A percentile compares a stretch with the other conserved stretches of the same genome.
Conservation (phyloP, 345 rosid genomes). For the Gossypium rotundifolium region DNA sequence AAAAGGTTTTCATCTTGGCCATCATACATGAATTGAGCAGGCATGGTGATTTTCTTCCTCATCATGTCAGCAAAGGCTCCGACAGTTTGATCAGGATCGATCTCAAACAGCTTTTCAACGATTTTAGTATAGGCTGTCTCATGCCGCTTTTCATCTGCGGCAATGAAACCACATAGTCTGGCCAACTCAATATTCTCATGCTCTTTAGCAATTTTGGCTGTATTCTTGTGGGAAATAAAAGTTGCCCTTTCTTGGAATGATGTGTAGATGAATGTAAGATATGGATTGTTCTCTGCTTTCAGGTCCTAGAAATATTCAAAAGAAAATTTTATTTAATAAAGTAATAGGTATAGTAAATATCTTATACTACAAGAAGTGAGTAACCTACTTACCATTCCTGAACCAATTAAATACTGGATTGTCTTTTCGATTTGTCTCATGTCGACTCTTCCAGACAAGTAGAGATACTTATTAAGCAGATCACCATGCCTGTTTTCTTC, state of each 20-base stretch:
- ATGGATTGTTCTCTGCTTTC: constrained; percentile 72
- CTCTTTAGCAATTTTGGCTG: constrained; percentile 77
- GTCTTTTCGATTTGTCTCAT: background rate
- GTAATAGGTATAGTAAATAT: background rate
- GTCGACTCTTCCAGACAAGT: background rate
- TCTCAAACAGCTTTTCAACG: constrained; percentile 74
- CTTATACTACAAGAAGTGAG: background rate
- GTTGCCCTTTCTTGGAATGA: constrained; percentile 98
- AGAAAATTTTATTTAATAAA: background rate
- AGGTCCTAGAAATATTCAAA: constrained; percentile 48
- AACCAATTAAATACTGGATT: background rate
- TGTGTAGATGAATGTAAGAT: constrained; percentile 85
- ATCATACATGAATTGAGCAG: constrained; percentile 88
- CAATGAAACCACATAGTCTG: constrained; percentile 78
- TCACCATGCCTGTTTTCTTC: background rate
- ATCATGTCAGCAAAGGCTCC: constrained; percentile 83
- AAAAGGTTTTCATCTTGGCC: constrained; percentile 66
- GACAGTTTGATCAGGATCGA: constrained; percentile 74
- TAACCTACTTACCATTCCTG: background rate
- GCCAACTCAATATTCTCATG: constrained; percentile 73
- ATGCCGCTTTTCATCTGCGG: constrained; percentile 89
- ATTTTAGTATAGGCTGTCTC: constrained; percentile 91
- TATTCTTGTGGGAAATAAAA: constrained; percentile 85
- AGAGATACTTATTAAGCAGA: background rate
- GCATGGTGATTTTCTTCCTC: constrained; percentile 94